Evolutionary conservation across 202 grass and related monocot species (phyloP).

Genomic region (Carex arenaria): DNA sequence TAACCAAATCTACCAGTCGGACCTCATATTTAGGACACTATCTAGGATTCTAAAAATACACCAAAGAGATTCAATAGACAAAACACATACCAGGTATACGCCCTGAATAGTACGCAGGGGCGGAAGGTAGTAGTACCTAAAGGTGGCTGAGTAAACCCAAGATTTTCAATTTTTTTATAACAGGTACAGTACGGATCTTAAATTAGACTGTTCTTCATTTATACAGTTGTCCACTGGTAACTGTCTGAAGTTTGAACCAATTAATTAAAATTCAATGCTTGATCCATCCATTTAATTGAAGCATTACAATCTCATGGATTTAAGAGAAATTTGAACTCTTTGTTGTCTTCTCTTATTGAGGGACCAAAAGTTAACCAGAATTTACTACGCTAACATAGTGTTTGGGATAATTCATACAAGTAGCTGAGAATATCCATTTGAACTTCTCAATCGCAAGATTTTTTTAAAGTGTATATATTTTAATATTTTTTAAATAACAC

Average conservation of each 20-base stretch:
- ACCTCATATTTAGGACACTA: not conserved
- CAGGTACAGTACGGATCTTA: not conserved
- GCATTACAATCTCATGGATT: not conserved
- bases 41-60: not conserved
- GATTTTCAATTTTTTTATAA: no score
- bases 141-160: no score
- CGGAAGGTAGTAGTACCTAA: no score
- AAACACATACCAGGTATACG: not conserved
- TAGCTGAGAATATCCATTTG: not conserved
- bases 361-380: not conserved
- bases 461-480: not conserved
- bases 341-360: not conserved
- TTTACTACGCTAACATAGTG: not conserved
- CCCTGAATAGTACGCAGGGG: not conserved
- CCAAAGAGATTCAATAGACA: not conserved
- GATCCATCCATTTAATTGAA: not conserved
- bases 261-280: not conserved
- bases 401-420: not conserved
- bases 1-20: not conserved
- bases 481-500: not conserved
- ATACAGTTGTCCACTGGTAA: not conserved
- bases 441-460: not conserved
- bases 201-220: not conserved
- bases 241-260: not conserved
- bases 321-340: not conserved